Evolutionary conservation across 352 stramenopile genomes (phyloP), one percentile per base, ranked within the genome.

Genomic region (Phytophthora multivora): DNA sequence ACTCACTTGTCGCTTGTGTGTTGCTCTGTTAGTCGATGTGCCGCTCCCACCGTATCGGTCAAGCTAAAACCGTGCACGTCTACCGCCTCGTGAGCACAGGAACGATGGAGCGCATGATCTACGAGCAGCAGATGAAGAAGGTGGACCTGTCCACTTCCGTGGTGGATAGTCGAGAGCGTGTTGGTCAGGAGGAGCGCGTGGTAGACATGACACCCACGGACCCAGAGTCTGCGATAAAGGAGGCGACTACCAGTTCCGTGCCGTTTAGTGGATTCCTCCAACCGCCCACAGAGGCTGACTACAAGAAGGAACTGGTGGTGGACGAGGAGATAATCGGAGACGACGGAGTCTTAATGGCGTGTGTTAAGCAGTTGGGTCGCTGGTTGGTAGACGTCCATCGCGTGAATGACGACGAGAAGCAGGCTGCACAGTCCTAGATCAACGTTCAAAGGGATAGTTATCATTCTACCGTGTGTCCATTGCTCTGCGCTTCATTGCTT

Each of bases 41-140:
- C 59, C 87, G 92, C 35, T 96, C 83, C 30, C 93, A 97, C 53
- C 90, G 92, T 21, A 96, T 97, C 48, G 92, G 92, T 21, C 86
- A 95, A 59, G 75, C 69, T 4, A 97, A 97, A 65, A 81, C 81
- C 16, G 91, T 98, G 16, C 88, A 96, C 39, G 90, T 98, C 25
- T 98, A 98, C 60, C 72, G 91, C n/a, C 83, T 98, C 21, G 90
- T 98, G 35, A 92, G 89, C 50, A 91, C 88, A 15, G 91, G 90
- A 15, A 98, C 93, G 13, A 96, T 98, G 73, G 93, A 98, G 75
- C 80, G 91, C 26, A 96, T 92, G 73, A 96, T 97, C 53, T 96
- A 95, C 67, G 81, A 94, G 53, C 89, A 95, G 66, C 90, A 97
- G 61, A 89, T 90, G 69, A 95, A 93, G 48, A 95, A 95, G 61